Base-by-base conservation (phyloP, 345 rosid genomes). In the Sisymbrium altissimum region DNA sequence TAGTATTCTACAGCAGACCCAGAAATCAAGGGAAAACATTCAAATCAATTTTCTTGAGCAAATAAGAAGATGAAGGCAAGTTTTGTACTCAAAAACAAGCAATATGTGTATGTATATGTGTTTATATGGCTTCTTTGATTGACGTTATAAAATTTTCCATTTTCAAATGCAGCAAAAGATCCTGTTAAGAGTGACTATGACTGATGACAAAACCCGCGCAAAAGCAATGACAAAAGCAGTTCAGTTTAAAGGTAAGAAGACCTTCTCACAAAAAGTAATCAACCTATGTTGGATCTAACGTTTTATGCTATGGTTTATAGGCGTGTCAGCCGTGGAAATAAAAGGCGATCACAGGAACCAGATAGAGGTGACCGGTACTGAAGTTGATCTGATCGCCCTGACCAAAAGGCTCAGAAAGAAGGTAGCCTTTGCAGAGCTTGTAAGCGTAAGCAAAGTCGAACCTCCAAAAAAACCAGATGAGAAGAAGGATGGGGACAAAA, bases 331-430 rank as follows among this genome's bases (percentile, higher is more conserved):
- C 0, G 89, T 69, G 35, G 68, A 80, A 2, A 58, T 83, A 55
- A 85, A 74, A 68, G 89, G 88, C 3, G 72, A 67, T 12, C 85
- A 80, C 15, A 72, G 78, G 82, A 80, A 64, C 73, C 81, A 84
- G 46, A 86, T 86, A 25, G 89, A 84, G 74, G 80, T 88, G 4
- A 80, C 60, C 0, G 89, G 89, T 29, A 84, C 79, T 6, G 82
- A 75, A 13, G 72, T 87, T 1, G 86, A 86, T 48, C 25, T 82
- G 57, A 82, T 76, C 3, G 1, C 14, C 9, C 75, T 86, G 0
- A 68, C 81, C 9, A 53, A 59, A 29, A 14, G 6, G 68, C 53
- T 84, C 2, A 78, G 86, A 21, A 86, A 80, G 59, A 72, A 64
- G 5, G 54, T 87, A 3, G 87, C 89, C 0, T 9, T 35, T 33